A percentile compares a stretch with the other conserved stretches of the same genome.
These are phyloP conservation scores for Talaromyces sp. DNA, from an alignment of 2,329 filamentous ascomycete genomes.

Conservation along the genomic window DNA sequence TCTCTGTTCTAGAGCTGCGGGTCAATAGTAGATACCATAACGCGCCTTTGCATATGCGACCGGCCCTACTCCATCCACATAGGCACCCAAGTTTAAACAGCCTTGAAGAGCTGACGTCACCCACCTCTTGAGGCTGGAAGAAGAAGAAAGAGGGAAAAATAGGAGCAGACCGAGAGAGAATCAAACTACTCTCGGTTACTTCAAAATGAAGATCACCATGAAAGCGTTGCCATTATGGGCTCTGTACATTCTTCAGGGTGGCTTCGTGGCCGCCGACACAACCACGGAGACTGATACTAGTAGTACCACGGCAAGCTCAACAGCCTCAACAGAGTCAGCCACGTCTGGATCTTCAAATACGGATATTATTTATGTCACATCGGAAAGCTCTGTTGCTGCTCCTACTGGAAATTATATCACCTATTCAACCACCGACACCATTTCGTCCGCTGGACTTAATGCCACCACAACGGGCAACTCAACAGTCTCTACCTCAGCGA, in stretches of 20 bases:
- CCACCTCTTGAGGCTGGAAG: neutral
- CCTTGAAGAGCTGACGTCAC: neutral
- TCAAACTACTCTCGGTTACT: neutral
- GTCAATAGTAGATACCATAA: no score
- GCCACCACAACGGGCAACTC: neutral
- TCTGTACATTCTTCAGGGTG: neutral
- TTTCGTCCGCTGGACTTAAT: neutral
- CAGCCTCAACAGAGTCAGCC: neutral
- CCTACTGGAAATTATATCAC: conserved; percentile 1
- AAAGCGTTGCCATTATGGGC: neutral
- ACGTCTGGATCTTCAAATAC: neutral
- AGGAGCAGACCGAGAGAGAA: neutral
- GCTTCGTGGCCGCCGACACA: neutral
- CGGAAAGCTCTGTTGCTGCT: neutral
- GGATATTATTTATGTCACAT: neutral
- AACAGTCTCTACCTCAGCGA: neutral
- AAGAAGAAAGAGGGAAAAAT: neutral
- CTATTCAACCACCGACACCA: neutral
- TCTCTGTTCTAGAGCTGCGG: no score
- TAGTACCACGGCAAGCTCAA: neutral
- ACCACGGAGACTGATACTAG: neutral
- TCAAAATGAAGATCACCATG: neutral
- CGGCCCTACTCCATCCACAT: no score
- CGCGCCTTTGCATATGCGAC: no score
- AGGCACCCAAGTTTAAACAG: neutral